Evolutionary conservation across 352 stramenopile species (phyloP).

Genomic region (Saprolegnia parasitica): DNA sequence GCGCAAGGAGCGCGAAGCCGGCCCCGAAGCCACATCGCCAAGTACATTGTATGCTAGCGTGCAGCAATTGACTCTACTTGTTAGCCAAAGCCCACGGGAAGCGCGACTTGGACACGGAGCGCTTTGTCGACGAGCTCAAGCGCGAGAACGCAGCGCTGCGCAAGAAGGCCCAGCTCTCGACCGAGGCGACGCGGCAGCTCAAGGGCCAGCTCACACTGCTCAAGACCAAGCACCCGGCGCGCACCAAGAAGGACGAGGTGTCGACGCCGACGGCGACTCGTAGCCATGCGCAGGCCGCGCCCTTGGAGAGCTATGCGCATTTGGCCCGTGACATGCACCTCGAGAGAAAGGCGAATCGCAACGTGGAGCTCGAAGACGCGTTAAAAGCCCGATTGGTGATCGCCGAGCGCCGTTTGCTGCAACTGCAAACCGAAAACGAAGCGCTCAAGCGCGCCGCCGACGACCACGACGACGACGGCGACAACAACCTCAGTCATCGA

Average conservation of each 20-base stretch:
- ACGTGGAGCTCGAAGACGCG: constrained; percentile 50
- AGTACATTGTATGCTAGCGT: constrained; percentile 30
- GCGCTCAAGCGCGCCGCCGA: constrained; percentile 33
- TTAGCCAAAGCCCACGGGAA: constrained; percentile 24
- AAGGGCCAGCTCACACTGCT: constrained; percentile 43
- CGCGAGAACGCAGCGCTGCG: constrained; percentile 63
- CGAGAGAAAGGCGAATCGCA: background rate
- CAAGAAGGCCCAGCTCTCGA: constrained; percentile 67
- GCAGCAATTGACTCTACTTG: background rate
- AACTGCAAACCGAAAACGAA: constrained; percentile 67
- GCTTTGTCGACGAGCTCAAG: constrained; percentile 74
- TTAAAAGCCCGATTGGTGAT: constrained; percentile 66
- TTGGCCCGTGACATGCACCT: constrained; percentile 13
- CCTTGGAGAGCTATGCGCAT: background rate
- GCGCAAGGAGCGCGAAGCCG: constrained; percentile 60
- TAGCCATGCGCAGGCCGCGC: background rate
- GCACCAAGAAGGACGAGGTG: background rate
- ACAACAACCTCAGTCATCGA: constrained; percentile 34
- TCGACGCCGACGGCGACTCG: background rate
- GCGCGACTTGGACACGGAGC: constrained; percentile 72
- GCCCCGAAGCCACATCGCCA: constrained; percentile 29
- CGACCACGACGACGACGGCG: constrained; percentile 37
- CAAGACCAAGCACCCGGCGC: constrained; percentile 28
- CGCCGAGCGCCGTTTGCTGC: constrained; percentile 64
- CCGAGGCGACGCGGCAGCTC: constrained; percentile 64